These are phyloP conservation scores for Breviolum minutum DNA, from an alignment of 73 alveolate genomes.

Conservation along the genomic window DNA sequence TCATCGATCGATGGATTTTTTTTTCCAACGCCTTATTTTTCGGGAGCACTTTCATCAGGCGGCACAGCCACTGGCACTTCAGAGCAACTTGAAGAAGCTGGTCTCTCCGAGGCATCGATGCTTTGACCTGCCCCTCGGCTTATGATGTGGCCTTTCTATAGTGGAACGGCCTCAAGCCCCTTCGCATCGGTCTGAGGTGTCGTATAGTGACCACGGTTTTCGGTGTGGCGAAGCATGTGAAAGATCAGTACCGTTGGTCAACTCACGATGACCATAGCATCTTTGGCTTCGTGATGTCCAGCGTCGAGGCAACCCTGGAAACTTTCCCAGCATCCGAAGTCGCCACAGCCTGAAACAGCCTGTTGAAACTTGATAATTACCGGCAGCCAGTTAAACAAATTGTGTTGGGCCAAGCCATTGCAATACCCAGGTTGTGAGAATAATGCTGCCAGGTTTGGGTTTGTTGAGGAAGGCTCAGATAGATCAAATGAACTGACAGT, in stretches of 20 bases:
- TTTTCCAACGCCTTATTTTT: background rate
- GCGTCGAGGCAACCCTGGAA: background rate
- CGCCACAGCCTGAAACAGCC: too few relatives aligned
- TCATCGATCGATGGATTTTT: background rate
- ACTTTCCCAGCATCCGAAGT: too few relatives aligned
- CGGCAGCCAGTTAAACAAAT: too few relatives aligned
- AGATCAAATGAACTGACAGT: too few relatives aligned
- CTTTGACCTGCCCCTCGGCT: constrained; percentile 33
- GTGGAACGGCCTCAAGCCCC: too few relatives aligned
- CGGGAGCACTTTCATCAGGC: background rate
- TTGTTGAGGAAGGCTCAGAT: background rate
- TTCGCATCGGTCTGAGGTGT: background rate
- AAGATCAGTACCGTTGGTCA: constrained; percentile 13
- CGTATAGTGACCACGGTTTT: constrained; percentile 7
- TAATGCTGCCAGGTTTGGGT: background rate
- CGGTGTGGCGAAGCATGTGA: constrained; percentile 35
- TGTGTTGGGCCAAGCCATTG: too few relatives aligned
- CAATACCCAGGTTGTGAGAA: too few relatives aligned
- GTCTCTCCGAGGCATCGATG: constrained; percentile 14
- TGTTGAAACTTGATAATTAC: too few relatives aligned
- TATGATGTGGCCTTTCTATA: background rate
- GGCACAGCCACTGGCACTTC: constrained; percentile 32
- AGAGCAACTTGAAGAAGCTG: constrained; percentile 15
- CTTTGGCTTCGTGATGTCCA: background rate
- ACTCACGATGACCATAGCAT: background rate